Percentiles rank a stretch among this genome's conserved stretches.
phyloP scores from a whole-genome alignment of 805 yeast species.

The Ogataea glucozyma region DNA sequence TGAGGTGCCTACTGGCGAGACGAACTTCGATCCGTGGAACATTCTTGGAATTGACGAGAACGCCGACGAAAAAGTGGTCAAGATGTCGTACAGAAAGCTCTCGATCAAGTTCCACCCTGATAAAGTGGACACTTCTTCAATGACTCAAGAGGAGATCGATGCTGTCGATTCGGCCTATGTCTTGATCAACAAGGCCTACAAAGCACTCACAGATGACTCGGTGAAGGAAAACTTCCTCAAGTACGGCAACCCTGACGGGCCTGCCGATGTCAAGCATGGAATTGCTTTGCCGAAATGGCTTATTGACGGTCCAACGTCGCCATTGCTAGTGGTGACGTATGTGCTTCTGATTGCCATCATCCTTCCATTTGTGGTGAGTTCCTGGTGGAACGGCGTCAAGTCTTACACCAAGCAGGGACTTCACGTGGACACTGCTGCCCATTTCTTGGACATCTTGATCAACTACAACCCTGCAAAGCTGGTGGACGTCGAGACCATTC shows the following conservation, averaged over 20 bases:
- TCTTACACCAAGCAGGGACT: constrained; percentile 80
- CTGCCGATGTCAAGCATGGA: constrained; percentile 86
- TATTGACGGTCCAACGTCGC: constrained; percentile 76
- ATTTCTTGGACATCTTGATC: constrained; percentile 67
- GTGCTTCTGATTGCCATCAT: constrained; percentile 72
- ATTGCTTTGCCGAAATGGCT: constrained; percentile 92
- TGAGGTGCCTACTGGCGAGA: constrained; percentile 44
- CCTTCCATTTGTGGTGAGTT: constrained; percentile 77
- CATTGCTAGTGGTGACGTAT: constrained; percentile 62
- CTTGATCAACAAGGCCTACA: constrained; percentile 85
- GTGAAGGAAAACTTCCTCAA: constrained; percentile 77
- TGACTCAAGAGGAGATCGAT: constrained; percentile 54
- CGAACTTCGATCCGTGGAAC: constrained; percentile 84
- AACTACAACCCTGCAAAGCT: constrained; percentile 73
- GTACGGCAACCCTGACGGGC: constrained; percentile 98
- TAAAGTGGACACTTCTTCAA: constrained; percentile 65
- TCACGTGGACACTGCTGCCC: constrained; percentile 79
- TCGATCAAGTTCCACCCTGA: constrained; percentile 94
- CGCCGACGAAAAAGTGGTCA: constrained; percentile 74
- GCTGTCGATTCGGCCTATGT: constrained; percentile 76
- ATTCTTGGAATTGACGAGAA: constrained; percentile 71
- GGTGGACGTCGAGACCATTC: constrained; percentile 56
- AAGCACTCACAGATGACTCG: constrained; percentile 88
- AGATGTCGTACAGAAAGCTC: constrained; percentile 79
- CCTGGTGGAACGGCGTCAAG: constrained; percentile 88